A percentile compares a stretch with the other conserved stretches of the same genome.
Evolutionary conservation across 2,329 filamentous ascomycete genomes (phyloP).

Genomic region (Scleromitrula shiraiana): DNA sequence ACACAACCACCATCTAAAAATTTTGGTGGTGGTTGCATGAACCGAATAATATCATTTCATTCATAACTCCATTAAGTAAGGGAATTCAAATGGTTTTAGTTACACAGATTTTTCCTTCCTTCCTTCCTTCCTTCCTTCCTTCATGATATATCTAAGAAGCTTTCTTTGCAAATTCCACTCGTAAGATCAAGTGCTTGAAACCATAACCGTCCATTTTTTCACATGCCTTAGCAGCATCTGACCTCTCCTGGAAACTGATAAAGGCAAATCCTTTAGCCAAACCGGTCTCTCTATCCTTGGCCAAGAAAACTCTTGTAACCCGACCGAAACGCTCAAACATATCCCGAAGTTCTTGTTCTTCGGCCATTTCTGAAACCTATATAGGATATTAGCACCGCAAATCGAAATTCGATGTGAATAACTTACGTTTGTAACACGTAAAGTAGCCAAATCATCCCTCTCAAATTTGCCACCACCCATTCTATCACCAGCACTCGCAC

Average conservation of each 20-base stretch:
- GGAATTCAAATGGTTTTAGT: background rate
- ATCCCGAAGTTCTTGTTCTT: conserved; percentile 89
- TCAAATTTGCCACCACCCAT: conserved; percentile 87
- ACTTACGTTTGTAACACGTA: conserved; percentile 95
- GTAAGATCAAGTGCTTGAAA: conserved; percentile 79
- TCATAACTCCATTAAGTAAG: background rate
- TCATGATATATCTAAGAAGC: conserved; percentile 30
- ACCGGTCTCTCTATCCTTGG: conserved; percentile 94
- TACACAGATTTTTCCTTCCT: background rate
- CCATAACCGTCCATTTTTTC: conserved; percentile 96
- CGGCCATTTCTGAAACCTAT: conserved; percentile 91
- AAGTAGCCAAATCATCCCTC: conserved; percentile 89
- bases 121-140: background rate
- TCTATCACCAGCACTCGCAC: conserved; percentile 61
- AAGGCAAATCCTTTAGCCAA: conserved; percentile 98
- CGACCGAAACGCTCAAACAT: conserved; percentile 98
- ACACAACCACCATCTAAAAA: background rate
- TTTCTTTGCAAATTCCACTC: conserved; percentile 84
- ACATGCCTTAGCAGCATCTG: conserved; percentile 85
- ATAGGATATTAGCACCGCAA: conserved; percentile 13
- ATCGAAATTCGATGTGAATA: background rate
- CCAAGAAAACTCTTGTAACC: conserved; percentile 94
- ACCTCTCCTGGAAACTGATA: conserved; percentile 88
- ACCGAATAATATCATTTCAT: background rate
- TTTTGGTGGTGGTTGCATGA: no score